Evolutionary conservation across 164 flowering plant species (phyloP).

Genomic region (Nymphaea colorata): DNA sequence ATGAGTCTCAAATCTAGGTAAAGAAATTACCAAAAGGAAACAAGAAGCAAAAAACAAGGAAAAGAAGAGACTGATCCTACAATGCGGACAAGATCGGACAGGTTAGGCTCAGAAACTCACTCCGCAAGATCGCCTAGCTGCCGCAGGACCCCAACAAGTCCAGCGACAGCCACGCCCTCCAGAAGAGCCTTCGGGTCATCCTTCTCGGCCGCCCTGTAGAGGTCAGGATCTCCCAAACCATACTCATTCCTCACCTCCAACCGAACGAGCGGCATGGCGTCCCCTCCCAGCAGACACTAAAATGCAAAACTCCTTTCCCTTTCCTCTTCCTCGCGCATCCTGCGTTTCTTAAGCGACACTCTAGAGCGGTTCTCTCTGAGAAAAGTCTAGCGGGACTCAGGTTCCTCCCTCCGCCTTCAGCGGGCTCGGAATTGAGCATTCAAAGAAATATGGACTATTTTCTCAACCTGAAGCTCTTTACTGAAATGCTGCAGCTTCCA

Average conservation of each 20-base stretch:
- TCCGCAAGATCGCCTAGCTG: constrained; percentile 96
- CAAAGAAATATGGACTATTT: too few species aligned
- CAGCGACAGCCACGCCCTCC: constrained; percentile 88
- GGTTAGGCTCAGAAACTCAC: constrained; percentile 25
- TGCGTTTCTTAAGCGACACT: background rate
- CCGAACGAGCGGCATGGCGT: constrained; percentile 64
- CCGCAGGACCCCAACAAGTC: constrained; percentile 92
- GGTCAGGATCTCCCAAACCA: constrained; percentile 53
- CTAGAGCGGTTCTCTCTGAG: background rate
- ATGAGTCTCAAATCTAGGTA: too few species aligned
- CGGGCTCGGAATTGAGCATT: background rate
- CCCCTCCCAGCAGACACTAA: background rate
- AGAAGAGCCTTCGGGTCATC: constrained; percentile 85
- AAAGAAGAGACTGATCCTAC: background rate
- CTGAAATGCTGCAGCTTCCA: too few species aligned
- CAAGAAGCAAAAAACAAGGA: background rate
- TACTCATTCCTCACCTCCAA: constrained; percentile 63
- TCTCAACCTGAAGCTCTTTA: too few species aligned
- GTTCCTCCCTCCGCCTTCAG: background rate
- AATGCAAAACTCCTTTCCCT: background rate
- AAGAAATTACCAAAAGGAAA: background rate
- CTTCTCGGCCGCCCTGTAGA: constrained; percentile 30
- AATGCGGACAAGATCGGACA: background rate
- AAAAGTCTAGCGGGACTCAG: background rate
- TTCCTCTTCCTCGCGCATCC: background rate